Conservation (phyloP, 768 basidiomycete species). For the Xerocomellus amylosporus region DNA sequence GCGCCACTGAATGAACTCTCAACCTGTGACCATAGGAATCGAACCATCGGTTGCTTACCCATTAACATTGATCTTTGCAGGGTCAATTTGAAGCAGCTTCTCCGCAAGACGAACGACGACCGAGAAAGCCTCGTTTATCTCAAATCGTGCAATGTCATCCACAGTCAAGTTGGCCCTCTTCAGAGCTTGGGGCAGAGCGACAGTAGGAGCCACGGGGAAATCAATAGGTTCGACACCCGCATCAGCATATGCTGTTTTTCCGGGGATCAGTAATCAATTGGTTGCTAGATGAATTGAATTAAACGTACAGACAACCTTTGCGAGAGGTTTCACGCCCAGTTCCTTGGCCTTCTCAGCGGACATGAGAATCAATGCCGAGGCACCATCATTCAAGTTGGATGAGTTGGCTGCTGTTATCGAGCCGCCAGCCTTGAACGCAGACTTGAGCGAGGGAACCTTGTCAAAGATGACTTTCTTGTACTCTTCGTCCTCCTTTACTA, state of each 20-base stretch:
- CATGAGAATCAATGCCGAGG: slow-evolving; percentile 92
- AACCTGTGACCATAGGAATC: slow-evolving; percentile 5
- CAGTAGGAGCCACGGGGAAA: slow-evolving; percentile 93
- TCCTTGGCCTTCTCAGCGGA: slow-evolving; percentile 91
- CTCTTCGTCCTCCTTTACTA: slow-evolving; percentile 94
- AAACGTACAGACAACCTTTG: slow-evolving; percentile 85
- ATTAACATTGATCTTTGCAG: slow-evolving; percentile 85
- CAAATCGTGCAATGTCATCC: slow-evolving; percentile 87
- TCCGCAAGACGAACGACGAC: slow-evolving; percentile 90
- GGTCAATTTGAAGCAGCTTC: slow-evolving; percentile 80
- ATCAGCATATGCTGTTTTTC: slow-evolving; percentile 82
- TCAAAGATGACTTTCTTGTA: slow-evolving; percentile 96
- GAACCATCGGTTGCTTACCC: slow-evolving; percentile 50
- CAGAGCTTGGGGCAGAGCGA: slow-evolving; percentile 86
- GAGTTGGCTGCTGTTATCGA: slow-evolving; percentile 97
- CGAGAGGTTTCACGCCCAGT: slow-evolving; percentile 88
- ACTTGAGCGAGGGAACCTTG: slow-evolving; percentile 84
- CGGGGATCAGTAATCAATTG: slow-evolving; percentile 3
- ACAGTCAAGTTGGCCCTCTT: slow-evolving; percentile 79
- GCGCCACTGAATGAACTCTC: slow-evolving; percentile 65
- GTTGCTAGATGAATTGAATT: neutral
- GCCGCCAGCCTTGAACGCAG: slow-evolving; percentile 87
- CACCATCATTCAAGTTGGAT: slow-evolving; percentile 92
- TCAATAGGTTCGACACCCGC: slow-evolving; percentile 95
- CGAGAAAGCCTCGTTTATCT: slow-evolving; percentile 98